Conservation (phyloP, 2,329 filamentous ascomycete species). For the Arthrobotrys sphaeroides region DNA sequence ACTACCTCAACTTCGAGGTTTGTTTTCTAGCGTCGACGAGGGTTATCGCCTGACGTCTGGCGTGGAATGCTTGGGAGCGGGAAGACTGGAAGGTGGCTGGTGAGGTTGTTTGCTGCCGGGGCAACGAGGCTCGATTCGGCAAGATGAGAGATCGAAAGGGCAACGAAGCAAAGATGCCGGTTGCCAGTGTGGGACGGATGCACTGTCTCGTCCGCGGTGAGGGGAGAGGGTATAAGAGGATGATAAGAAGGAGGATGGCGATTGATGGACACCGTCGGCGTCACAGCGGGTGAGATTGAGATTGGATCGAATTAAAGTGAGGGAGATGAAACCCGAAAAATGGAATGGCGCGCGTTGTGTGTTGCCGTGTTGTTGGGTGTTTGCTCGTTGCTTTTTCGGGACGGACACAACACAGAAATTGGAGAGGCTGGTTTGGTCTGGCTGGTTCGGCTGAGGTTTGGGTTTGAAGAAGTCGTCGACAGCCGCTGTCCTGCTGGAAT, state of each 20-base stretch:
- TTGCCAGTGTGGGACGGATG: neutral
- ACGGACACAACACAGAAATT: constrained; percentile 43
- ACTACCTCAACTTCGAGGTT: constrained; percentile 1
- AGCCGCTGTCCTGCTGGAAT: constrained; percentile 21
- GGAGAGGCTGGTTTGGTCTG: constrained; percentile 37
- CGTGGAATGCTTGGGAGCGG: constrained; percentile 12
- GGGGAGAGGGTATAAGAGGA: too few relatives aligned
- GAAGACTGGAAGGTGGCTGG: constrained; percentile 41
- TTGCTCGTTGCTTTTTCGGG: constrained; percentile 45
- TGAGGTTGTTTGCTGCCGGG: constrained; percentile 48
- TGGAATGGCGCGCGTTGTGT: constrained; percentile 49
- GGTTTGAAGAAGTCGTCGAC: too few relatives aligned
- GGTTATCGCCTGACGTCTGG: constrained; percentile 23
- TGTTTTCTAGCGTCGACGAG: constrained; percentile 11
- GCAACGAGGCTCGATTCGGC: constrained; percentile 42
- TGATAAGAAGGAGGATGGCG: neutral
- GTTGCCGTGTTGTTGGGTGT: constrained; percentile 42
- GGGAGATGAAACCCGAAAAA: constrained; percentile 22
- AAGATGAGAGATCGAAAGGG: constrained; percentile 12
- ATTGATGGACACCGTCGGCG: constrained; percentile 12
- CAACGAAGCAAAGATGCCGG: neutral
- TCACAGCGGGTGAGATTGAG: constrained; percentile 27
- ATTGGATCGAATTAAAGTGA: constrained; percentile 18
- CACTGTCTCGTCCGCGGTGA: neutral
- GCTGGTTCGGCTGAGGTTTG: too few relatives aligned